These are phyloP conservation scores for Zygnema cylindricum DNA, from an alignment of 139 green algal genomes.

Conservation along the genomic window DNA sequence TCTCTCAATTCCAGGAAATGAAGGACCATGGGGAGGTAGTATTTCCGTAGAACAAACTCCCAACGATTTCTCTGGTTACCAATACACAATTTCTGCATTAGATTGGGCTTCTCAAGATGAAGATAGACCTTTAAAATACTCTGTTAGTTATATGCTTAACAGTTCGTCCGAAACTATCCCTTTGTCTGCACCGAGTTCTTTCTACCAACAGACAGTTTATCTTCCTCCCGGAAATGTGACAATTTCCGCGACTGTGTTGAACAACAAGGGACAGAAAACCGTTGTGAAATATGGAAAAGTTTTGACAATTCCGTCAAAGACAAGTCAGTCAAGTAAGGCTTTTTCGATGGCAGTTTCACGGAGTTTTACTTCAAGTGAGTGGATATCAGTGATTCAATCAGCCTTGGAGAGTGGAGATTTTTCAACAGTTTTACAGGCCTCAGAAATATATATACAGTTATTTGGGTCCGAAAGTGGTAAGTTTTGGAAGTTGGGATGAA, in stretches of 20 bases:
- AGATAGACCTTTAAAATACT: not conserved
- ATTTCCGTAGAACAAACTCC: not conserved
- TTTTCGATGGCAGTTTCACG: not conserved
- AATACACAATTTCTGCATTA: not conserved
- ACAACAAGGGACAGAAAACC: not conserved
- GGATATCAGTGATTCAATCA: not conserved
- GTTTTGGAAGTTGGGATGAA: not conserved
- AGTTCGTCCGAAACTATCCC: not conserved
- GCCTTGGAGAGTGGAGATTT: not conserved
- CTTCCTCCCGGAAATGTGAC: not conserved
- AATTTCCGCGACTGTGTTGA: not conserved
- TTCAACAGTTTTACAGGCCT: not conserved
- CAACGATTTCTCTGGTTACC: not conserved
- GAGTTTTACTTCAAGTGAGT: not conserved
- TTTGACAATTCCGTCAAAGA: not conserved
- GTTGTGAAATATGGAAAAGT: not conserved
- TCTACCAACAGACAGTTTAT: not conserved
- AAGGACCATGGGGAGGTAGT: constrained; percentile 1
- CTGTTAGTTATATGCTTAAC: not conserved
- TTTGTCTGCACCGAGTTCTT: not conserved
- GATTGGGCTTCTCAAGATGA: constrained; percentile 3
- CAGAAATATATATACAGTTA: not conserved
- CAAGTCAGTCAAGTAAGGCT: not conserved
- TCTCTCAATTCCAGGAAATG: not conserved
- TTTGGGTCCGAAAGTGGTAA: not conserved